Evolutionary conservation across 306 rosid genomes (phyloP).

Genomic region (Cucumis melo): DNA sequence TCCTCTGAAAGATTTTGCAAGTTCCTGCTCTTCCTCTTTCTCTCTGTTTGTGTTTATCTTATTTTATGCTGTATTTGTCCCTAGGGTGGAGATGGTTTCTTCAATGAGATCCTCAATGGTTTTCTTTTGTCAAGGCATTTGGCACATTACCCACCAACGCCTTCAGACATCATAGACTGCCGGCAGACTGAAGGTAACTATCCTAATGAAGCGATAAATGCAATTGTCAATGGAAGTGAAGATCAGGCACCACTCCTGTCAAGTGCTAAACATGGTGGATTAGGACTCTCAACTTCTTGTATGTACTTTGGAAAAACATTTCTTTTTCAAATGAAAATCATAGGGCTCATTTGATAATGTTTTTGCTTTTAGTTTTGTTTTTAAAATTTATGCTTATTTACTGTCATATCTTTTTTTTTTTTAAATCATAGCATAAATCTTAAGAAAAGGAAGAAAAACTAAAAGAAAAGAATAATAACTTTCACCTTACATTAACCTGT

Average conservation of each 20-base stretch:
- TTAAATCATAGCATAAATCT: background rate
- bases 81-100: slow-evolving; percentile 98
- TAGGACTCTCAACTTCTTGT: slow-evolving; percentile 27
- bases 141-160: slow-evolving; percentile 69
- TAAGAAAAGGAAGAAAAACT: background rate
- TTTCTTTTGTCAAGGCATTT: slow-evolving; percentile 76
- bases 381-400: background rate
- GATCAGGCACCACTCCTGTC: slow-evolving; percentile 54
- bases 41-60: background rate
- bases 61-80: background rate
- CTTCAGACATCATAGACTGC: slow-evolving; percentile 42
- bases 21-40: background rate
- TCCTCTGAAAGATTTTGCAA: background rate
- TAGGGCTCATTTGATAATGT: background rate
- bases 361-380: background rate
- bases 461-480: background rate
- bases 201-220: slow-evolving; percentile 26
- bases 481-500: background rate
- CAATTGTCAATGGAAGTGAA: slow-evolving; percentile 20
- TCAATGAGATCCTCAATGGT: slow-evolving; percentile 97
- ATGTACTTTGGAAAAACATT: slow-evolving; percentile 20
- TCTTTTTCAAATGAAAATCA: slow-evolving; percentile 13
- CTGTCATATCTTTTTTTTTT: background rate
- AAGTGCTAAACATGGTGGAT: slow-evolving; percentile 21
- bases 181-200: slow-evolving; percentile 25